These are phyloP conservation scores for Boletus vermiculosoides DNA, from an alignment of 768 basidiomycete species.

Conservation along the genomic window DNA sequence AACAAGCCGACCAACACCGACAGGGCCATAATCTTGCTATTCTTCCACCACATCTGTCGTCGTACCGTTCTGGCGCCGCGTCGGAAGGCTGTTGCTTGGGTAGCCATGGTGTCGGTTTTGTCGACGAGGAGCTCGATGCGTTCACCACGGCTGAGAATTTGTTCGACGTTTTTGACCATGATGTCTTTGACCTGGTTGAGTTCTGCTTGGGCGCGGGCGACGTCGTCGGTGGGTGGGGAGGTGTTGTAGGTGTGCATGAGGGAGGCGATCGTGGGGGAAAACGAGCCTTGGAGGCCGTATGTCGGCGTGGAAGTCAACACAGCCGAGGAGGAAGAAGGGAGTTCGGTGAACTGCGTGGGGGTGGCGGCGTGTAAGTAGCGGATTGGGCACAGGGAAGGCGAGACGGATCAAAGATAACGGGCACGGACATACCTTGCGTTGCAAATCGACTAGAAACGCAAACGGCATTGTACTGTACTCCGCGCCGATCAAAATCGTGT, in stretches of 20 bases:
- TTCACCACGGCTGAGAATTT: conserved; percentile 92
- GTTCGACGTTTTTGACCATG: conserved; percentile 98
- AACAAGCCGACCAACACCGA: conserved; percentile 69
- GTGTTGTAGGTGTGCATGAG: conserved; percentile 90
- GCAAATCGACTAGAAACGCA: conserved; percentile 85
- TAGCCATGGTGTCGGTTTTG: conserved; percentile 95
- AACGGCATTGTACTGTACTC: conserved; percentile 81
- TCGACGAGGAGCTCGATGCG: conserved; percentile 94
- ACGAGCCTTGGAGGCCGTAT: conserved; percentile 68
- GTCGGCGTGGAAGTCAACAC: conserved; percentile 47
- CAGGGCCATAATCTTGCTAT: conserved; percentile 65
- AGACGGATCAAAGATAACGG: neutral
- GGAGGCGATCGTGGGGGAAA: conserved; percentile 65
- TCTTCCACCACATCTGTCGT: conserved; percentile 90
- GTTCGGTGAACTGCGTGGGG: conserved; percentile 51
- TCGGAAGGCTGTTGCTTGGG: conserved; percentile 90
- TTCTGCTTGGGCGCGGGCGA: conserved; percentile 86
- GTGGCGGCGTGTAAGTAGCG: neutral
- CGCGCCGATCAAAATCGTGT: neutral
- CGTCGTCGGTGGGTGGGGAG: conserved; percentile 81
- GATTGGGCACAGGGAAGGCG: too few species aligned
- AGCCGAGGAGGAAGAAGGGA: conserved; percentile 63
- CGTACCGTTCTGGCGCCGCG: conserved; percentile 82
- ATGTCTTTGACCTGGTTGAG: conserved; percentile 90
- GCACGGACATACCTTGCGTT: conserved; percentile 57